These are phyloP conservation scores for Nakataea oryzae DNA, from an alignment of 2,329 filamentous ascomycete species.

Conservation along the genomic window DNA sequence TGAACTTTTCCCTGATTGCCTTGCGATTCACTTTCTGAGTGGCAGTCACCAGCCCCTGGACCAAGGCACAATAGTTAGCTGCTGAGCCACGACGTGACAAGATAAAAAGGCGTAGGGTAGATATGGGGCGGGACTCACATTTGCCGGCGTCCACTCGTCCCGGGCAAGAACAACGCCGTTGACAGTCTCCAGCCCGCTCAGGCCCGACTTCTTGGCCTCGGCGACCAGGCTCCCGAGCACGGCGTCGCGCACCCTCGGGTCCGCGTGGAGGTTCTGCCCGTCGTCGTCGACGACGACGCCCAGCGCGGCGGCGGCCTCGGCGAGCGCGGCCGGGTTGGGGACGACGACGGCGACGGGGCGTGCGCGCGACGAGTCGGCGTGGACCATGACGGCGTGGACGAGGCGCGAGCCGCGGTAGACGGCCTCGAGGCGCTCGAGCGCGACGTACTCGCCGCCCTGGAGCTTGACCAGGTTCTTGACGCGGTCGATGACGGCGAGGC, in stretches of 20 bases:
- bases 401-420: constrained; percentile 73
- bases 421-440: constrained; percentile 89
- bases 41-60: constrained; percentile 48
- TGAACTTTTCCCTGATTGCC: constrained; percentile 37
- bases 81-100: not conserved
- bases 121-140: constrained; percentile 52
- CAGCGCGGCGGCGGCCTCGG: constrained; percentile 41
- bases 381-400: constrained; percentile 79
- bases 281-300: constrained; percentile 13
- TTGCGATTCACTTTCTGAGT: constrained; percentile 51
- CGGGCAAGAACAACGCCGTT: constrained; percentile 68
- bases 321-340: constrained; percentile 53
- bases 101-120: not conserved
- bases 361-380: constrained; percentile 63
- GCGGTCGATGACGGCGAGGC: constrained; percentile 81
- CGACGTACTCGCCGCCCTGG: constrained; percentile 90
- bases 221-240: constrained; percentile 59
- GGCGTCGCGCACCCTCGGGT: constrained; percentile 51
- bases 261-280: constrained; percentile 56
- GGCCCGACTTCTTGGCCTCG: constrained; percentile 53
- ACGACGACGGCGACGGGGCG: constrained; percentile 77
- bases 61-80: not conserved
- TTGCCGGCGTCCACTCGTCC: constrained; percentile 81
- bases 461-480: constrained; percentile 99
- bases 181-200: constrained; percentile 64